Evolutionary conservation across 2,329 filamentous ascomycete species (phyloP).

Genomic region (Ilyonectria destructans): DNA sequence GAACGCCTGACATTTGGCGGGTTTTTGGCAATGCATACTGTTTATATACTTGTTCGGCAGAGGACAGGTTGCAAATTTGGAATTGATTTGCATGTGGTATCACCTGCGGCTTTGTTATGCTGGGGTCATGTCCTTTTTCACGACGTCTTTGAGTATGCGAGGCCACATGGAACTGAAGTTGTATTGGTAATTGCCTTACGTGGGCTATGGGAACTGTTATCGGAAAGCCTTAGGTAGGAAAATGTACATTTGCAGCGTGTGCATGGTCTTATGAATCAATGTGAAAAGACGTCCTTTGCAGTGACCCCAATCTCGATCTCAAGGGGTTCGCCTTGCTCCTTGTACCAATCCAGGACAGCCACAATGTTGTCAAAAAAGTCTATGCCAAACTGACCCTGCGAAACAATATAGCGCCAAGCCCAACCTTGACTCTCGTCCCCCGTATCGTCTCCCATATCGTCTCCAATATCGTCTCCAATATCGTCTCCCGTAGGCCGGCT

Average conservation of each 20-base stretch:
- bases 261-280: not conserved
- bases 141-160: not conserved
- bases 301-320: no score
- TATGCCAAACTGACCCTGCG: not conserved
- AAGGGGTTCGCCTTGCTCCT: no score
- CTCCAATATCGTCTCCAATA: no score
- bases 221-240: not conserved
- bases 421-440: not conserved
- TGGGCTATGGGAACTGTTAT: not conserved
- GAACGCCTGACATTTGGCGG: not conserved
- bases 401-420: not conserved
- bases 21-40: not conserved
- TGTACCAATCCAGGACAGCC: not conserved
- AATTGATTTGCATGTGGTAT: not conserved
- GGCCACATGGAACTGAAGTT: not conserved
- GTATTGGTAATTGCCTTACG: not conserved
- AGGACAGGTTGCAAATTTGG: not conserved
- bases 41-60: not conserved
- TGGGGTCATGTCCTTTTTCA: conserved; percentile 1
- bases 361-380: not conserved
- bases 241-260: not conserved
- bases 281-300: not conserved
- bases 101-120: not conserved
- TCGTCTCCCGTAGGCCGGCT: not conserved
- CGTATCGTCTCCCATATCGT: no score